These are phyloP conservation scores for Leccinum arenicola DNA, from an alignment of 768 basidiomycete genomes.

Conservation along the genomic window DNA sequence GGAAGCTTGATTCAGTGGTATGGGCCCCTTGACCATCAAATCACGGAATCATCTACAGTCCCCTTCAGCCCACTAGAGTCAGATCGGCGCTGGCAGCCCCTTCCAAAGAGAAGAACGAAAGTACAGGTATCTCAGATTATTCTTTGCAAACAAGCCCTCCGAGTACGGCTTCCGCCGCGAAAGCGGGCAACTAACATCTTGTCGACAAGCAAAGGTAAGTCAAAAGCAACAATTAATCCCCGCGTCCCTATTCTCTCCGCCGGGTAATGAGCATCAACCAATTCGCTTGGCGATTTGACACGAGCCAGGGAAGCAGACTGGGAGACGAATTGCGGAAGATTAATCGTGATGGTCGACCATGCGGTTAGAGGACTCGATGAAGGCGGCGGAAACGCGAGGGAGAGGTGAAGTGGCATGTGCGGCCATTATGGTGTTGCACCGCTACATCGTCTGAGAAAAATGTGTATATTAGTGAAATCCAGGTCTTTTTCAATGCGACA, in stretches of 20 bases:
- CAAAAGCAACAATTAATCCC: conserved; percentile 29
- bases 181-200: conserved; percentile 19
- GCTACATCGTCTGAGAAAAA: too few species aligned
- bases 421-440: too few species aligned
- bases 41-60: conserved; percentile 20
- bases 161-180: conserved; percentile 18
- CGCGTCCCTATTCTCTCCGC: conserved; percentile 22
- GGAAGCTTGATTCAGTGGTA: conserved; percentile 10
- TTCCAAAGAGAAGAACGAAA: conserved; percentile 3
- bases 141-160: conserved; percentile 16
- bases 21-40: neutral
- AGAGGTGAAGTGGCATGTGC: conserved; percentile 49
- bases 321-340: conserved; percentile 57
- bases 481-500: too few species aligned
- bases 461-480: too few species aligned
- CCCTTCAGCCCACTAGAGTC: conserved; percentile 12
- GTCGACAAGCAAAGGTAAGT: conserved; percentile 13
- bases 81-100: conserved; percentile 26
- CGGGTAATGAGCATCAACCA: conserved; percentile 20
- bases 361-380: conserved; percentile 60
- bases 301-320: conserved; percentile 55
- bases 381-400: conserved; percentile 57
- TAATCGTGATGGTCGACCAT: conserved; percentile 65
- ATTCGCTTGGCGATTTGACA: conserved; percentile 21
- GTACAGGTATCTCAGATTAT: conserved; percentile 20